These are phyloP conservation scores for Glaciozyma martinii DNA, from an alignment of 768 basidiomycete genomes.

Conservation along the genomic window DNA sequence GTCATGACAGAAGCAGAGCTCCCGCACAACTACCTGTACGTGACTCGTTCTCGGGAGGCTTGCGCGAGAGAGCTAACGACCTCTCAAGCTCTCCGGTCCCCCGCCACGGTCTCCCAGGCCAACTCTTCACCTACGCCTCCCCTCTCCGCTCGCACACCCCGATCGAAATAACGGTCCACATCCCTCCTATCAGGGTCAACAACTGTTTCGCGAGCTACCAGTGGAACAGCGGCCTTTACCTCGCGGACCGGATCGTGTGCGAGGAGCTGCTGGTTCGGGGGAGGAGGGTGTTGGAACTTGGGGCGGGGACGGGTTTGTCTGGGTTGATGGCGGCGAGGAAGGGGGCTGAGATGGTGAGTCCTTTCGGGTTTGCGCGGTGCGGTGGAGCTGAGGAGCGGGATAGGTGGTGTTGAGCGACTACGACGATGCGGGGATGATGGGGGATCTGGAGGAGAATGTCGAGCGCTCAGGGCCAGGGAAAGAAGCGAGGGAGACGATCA, in stretches of 20 bases:
- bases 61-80: no score
- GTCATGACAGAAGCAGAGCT: no score
- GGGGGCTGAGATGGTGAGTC: conserved; percentile 8
- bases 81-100: not conserved
- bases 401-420: conserved; percentile 19
- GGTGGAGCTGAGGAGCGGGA: not conserved
- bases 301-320: conserved; percentile 10
- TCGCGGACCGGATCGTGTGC: conserved; percentile 8
- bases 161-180: not conserved
- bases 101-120: conserved; percentile 8
- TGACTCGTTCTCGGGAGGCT: no score
- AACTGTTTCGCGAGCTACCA: not conserved
- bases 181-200: not conserved
- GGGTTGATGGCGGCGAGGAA: conserved; percentile 7
- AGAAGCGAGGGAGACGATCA: not conserved
- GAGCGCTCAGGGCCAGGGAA: not conserved
- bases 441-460: not conserved
- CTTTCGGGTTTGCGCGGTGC: not conserved
- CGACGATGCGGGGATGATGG: conserved; percentile 3
- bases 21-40: no score
- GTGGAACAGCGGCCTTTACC: conserved; percentile 8
- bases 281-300: conserved; percentile 19
- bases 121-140: conserved; percentile 3
- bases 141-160: conserved; percentile 9
- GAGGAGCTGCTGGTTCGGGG: conserved; percentile 9